Conservation (phyloP, 208 protist species). For the Acanthamoeba divionensis region DNA sequence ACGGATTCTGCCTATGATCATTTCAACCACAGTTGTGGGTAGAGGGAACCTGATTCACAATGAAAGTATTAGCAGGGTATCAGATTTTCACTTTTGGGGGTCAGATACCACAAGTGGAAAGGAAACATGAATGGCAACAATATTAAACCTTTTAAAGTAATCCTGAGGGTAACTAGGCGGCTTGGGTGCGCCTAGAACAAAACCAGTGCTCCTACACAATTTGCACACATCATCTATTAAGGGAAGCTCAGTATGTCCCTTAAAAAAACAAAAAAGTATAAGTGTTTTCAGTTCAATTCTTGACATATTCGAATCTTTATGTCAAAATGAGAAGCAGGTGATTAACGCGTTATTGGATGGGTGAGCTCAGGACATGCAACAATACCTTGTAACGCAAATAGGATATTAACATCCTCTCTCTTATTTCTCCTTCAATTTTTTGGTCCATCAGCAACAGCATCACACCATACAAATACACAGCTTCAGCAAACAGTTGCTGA, state of each 20-base stretch:
- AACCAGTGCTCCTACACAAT: slow-evolving; percentile 90
- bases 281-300: neutral
- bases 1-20: slow-evolving; percentile 90
- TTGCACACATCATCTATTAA: slow-evolving; percentile 93
- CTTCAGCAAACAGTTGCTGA: slow-evolving; percentile 93
- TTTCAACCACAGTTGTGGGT: slow-evolving; percentile 70
- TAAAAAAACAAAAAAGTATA: neutral
- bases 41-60: slow-evolving; percentile 46
- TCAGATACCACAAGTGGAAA: neutral
- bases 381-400: slow-evolving; percentile 92
- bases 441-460: slow-evolving; percentile 94
- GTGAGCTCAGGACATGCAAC: neutral
- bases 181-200: slow-evolving; percentile 54
- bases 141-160: slow-evolving; percentile 85
- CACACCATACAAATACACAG: slow-evolving; percentile 91
- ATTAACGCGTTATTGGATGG: neutral
- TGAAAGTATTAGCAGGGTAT: neutral
- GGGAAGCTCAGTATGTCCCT: slow-evolving; percentile 82
- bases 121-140: neutral
- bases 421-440: slow-evolving; percentile 88
- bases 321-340: neutral
- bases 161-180: slow-evolving; percentile 89
- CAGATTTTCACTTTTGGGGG: neutral
- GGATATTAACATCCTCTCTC: slow-evolving; percentile 95
- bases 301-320: neutral